These are phyloP conservation scores for Cydonia oblonga DNA, from an alignment of 331 rosid species.

Conservation along the genomic window DNA sequence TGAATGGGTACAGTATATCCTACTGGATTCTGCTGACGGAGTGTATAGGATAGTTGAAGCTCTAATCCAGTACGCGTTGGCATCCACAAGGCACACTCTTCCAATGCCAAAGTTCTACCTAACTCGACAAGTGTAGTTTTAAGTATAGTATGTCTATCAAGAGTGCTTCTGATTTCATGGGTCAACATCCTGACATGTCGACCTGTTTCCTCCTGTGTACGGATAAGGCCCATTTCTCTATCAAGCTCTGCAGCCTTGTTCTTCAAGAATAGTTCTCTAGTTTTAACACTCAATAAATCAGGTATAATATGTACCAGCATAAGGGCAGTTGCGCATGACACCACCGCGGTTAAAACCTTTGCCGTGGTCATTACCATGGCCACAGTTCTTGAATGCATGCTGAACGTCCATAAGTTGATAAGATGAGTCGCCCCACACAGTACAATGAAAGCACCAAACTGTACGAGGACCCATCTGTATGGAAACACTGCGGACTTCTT, in stretches of 20 bases:
- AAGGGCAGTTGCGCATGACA: constrained; percentile 92
- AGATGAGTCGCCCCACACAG: constrained; percentile 95
- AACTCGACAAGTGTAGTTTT: constrained; percentile 78
- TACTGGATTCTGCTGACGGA: constrained; percentile 86
- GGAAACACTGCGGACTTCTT: constrained; percentile 96
- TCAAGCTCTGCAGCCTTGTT: constrained; percentile 96
- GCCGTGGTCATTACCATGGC: constrained; percentile 81
- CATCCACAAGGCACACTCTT: constrained; percentile 99
- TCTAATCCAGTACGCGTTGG: constrained; percentile 89
- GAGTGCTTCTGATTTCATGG: constrained; percentile 90
- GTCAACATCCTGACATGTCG: constrained; percentile 96
- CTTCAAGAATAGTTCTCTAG: constrained; percentile 78
- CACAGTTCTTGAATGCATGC: constrained; percentile 69
- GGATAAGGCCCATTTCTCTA: constrained; percentile 94
- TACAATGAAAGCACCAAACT: constrained; percentile 96
- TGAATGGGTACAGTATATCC: constrained; percentile 84
- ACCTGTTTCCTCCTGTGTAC: constrained; percentile 91
- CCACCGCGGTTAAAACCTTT: constrained; percentile 84
- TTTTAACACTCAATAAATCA: constrained; percentile 84
- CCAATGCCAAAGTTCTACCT: constrained; percentile 87
- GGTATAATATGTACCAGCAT: constrained; percentile 97
- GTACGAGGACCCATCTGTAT: constrained; percentile 96
- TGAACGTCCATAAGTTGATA: constrained; percentile 83
- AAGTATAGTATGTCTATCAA: constrained; percentile 82
- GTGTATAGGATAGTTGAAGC: constrained; percentile 90